Base-by-base conservation (phyloP, 106 monocot species). In the Dioscorea alata region DNA sequence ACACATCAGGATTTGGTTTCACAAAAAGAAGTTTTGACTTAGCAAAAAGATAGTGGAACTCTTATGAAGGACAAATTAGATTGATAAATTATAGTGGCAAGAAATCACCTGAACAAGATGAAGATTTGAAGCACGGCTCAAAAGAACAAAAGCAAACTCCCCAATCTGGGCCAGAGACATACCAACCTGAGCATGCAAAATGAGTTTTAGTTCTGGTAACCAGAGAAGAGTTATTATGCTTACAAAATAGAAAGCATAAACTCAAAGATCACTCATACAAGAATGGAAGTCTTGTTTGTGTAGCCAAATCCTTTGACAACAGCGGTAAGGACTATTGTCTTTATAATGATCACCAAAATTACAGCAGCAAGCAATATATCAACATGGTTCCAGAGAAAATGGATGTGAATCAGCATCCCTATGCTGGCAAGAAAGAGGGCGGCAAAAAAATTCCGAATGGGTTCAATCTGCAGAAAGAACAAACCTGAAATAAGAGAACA, bases 161-260 rank as follows among this genome's bases (percentile, higher is more conserved):
- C 96, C 96, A 31, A 96, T 92, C 53, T 96, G 96, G 12, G 96
- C 96, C 42, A 96, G 69, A 50, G 96, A 96, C 91, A 96, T 92
- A 42, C 96, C 96, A 69, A 89, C 96, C 96, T 96, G 75, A 25
- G 80, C 64, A 79, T 16, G 16, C 52, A 59, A 23, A 61, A 25
- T 52, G 50, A 13, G 23, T 19, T 49, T 53, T 58, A 32, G 6
- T 65, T 72, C 42, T 42, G 42, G 42, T 6, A 42, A 42, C 4
- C 5, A 42, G 42, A 42, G 2, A 10, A 42, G 6, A 42, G 10
- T 10, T 6, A 34, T 34, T 3, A 42, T n/a, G 32, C 12, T 31
- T 66, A 53, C 33, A 42, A 78, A n/a, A 54, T 34, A 33, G 19
- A n/a, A 8, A 23, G 50, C 8, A 13, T 24, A 13, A 35, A 6